These are phyloP conservation scores for Nephelium lappaceum DNA, from an alignment of 345 rosid species.

Conservation along the genomic window DNA sequence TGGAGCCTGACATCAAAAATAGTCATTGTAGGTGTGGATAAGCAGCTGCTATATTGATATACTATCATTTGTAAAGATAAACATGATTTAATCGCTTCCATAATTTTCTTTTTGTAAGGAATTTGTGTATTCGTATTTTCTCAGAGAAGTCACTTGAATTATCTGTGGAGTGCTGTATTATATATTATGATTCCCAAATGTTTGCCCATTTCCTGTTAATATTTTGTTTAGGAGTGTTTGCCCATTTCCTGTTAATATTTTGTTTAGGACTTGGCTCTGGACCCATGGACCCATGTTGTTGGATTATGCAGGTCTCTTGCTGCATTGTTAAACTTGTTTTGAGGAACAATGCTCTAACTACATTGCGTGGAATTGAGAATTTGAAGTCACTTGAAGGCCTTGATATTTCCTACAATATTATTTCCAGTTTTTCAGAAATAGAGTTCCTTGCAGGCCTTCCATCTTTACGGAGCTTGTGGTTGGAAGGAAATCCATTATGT, in stretches of 20 bases:
- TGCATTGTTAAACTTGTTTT: constrained; percentile 83
- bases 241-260: constrained; percentile 10
- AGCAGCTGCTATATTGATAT: not conserved
- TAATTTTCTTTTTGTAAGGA: not conserved
- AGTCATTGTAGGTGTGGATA: not conserved
- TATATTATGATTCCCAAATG: constrained; percentile 3
- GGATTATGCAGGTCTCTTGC: constrained; percentile 81
- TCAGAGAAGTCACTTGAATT: not conserved
- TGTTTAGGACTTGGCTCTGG: constrained; percentile 33
- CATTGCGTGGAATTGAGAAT: constrained; percentile 91
- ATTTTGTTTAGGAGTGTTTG: constrained; percentile 26
- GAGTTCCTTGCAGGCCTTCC: constrained; percentile 75
- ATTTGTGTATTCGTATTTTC: not conserved
- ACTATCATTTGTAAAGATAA: not conserved
- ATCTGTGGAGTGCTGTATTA: not conserved
- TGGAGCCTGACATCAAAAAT: not conserved
- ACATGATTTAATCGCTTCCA: not conserved
- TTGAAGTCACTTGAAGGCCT: constrained; percentile 96
- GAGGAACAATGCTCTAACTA: constrained; percentile 91
- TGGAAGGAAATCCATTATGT: constrained; percentile 98
- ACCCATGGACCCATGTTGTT: constrained; percentile 41
- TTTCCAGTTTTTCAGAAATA: constrained; percentile 87
- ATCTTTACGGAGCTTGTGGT: constrained; percentile 73
- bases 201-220: not conserved
- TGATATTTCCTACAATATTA: constrained; percentile 90